phyloP scores from a whole-genome alignment of 805 yeast genomes.

The Saccharomyces eubayanus region DNA sequence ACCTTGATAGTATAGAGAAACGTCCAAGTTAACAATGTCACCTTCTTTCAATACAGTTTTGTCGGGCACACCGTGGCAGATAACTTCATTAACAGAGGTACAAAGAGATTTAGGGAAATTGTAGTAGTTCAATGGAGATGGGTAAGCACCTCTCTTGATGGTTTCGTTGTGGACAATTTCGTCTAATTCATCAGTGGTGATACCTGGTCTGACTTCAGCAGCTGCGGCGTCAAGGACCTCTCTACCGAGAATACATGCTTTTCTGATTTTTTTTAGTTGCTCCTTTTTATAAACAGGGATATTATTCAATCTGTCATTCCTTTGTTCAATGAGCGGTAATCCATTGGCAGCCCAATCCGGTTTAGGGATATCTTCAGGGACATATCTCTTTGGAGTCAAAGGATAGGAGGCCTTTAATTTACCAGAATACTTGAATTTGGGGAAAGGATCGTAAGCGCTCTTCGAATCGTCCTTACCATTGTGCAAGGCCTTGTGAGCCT shows the following conservation, averaged over 20 bases:
- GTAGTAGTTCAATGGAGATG: conserved; percentile 90
- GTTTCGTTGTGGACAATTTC: conserved; percentile 80
- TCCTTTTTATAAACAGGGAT: conserved; percentile 58
- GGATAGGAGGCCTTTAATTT: conserved; percentile 73
- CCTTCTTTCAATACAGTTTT: conserved; percentile 81
- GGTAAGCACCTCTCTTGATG: conserved; percentile 81
- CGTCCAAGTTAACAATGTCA: conserved; percentile 87
- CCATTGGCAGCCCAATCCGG: conserved; percentile 88
- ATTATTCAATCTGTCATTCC: conserved; percentile 57
- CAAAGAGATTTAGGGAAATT: conserved; percentile 89
- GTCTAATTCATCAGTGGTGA: conserved; percentile 90
- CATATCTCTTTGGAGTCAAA: conserved; percentile 55
- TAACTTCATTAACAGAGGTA: conserved; percentile 88
- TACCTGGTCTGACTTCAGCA: conserved; percentile 72
- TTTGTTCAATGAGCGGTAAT: conserved; percentile 67
- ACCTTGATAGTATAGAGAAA: conserved; percentile 77
- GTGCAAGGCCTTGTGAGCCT: conserved; percentile 69
- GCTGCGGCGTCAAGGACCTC: conserved; percentile 89
- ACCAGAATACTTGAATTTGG: conserved; percentile 69
- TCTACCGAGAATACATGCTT: conserved; percentile 68
- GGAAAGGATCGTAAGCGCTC: conserved; percentile 74
- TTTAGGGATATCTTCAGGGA: conserved; percentile 60
- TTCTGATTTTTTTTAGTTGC: conserved; percentile 65
- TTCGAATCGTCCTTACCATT: conserved; percentile 44
- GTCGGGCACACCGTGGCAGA: conserved; percentile 97